Evolutionary conservation across 805 yeast genomes (phyloP).

Genomic region (Pichia phayaonensis): DNA sequence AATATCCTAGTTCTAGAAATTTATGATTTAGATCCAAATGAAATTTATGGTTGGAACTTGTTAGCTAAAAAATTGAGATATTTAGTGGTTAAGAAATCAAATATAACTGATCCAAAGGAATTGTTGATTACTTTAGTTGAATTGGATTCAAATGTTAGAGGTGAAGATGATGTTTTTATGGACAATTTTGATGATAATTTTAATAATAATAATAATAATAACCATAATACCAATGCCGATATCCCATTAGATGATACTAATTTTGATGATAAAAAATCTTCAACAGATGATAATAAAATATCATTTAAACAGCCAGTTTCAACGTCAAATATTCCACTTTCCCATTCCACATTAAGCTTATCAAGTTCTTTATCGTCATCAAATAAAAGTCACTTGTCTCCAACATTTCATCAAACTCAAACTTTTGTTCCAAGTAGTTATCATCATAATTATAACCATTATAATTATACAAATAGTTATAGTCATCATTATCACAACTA

Average conservation of each 20-base stretch:
- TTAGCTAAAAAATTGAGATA: constrained; percentile 48
- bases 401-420: constrained; percentile 1
- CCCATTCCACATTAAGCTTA: constrained; percentile 13
- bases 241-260: background rate
- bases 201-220: constrained; percentile 5
- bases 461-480: background rate
- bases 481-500: constrained; percentile 5
- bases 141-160: constrained; percentile 37
- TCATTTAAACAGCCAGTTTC: constrained; percentile 11
- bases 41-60: constrained; percentile 57
- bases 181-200: constrained; percentile 14
- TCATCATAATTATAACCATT: background rate
- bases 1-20: constrained; percentile 56
- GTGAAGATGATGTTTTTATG: constrained; percentile 15
- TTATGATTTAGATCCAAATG: constrained; percentile 54
- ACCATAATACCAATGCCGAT: constrained; percentile 5
- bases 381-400: constrained; percentile 7
- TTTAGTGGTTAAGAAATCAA: constrained; percentile 44
- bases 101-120: constrained; percentile 45
- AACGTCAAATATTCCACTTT: constrained; percentile 12
- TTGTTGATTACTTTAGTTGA: constrained; percentile 43
- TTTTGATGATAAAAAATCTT: background rate
- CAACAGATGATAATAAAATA: background rate
- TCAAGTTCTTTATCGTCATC: constrained; percentile 1
- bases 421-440: constrained; percentile 1